Evolutionary conservation across 768 basidiomycete genomes (phyloP), one percentile per base, ranked within the genome.

Genomic region (Pleurotus tuoliensis): DNA sequence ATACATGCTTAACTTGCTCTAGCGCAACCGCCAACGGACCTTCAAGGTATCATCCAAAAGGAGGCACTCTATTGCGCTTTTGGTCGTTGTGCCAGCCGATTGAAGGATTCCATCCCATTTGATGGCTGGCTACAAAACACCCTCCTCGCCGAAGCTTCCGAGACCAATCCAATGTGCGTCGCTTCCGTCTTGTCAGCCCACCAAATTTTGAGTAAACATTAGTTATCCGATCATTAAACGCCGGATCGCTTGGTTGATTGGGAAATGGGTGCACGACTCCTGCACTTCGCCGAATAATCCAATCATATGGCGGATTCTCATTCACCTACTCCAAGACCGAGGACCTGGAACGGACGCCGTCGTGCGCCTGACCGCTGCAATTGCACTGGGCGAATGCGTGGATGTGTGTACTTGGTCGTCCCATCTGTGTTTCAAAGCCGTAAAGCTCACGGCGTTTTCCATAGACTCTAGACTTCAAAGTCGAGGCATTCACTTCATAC

Each of bases 191-290:
- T 18, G 18, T 50, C 34, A 22, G 30, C 7, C 16, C 5, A 53
- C 38, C 40, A 11, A 47, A 37, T n/a, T 34, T 16, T 47, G 57
- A 18, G 65, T 56, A 58, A 49, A 51, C 54, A 41, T 39, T 40
- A 96, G 94, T 56, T 93, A 89, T 66, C 89, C 91, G 0, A 90
- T 98, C 54, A 82, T 98, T 59, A 96, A 98, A 69, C 83, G 94
- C n/a, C 83, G 95, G 30, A 89, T 98, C 61, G 94, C 95, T 1
- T 97, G 94, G 94, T 74, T 98, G 3, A 81, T 98, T 46, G 94
- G 95, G 22, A 89, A 87, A 77, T 94, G 92, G 90, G 79, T 93
- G 34, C 75, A 82, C 12, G 88, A 93, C 47, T 78, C 81, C 56
- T 84, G 84, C 59, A 70, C 79, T 16, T 73, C 79, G 12, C 77